Base-by-base conservation (phyloP, 257 asterid genomes). In the Solanum stenotomum region DNA sequence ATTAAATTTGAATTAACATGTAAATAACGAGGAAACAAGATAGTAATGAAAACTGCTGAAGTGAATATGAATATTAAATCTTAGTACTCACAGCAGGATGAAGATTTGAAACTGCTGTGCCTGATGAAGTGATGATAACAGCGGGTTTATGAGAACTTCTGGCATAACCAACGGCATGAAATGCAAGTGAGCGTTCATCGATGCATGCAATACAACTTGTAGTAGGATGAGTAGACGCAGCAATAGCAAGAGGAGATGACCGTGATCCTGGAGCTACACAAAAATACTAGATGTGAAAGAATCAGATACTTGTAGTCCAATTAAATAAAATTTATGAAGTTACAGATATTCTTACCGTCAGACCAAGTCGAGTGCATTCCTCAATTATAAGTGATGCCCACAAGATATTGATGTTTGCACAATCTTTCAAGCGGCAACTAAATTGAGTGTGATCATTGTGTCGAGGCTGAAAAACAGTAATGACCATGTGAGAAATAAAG, bases 221-320 rank as follows among this genome's bases (percentile, higher is more conserved):
- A 63, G 91, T 98, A 83, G 98, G 98, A 90, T 97, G 99, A 89
- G 95, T 92, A 74, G 99, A 94, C 27, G 99, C 99, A 87, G 99
- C 99, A 68, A 97, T 92, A n/a, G 99, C 95, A 89, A 97, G 91
- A 31, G 99, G 98, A 87, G 99, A 97, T 87, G 99, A 97, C 88
- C 99, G 91, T 74, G 99, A 97, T 84, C 99, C 99, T 85, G 99
- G 99, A 90, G 99, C 99, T 90, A 97, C 90, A 90, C 99, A 96
- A 88, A 97, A 96, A 91, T 97, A 97, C 99, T 97, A 90, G 74
- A 93, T 46, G 84, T 87, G 90, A 85, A 91, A 92, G 87, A 87
- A 89, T 93, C 90, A 94, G 94, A 89, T 42, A 84, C 68, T 67
- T 37, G 84, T 49, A 84, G 18, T 88, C 65, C 71, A 87, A 67